Evolutionary conservation across 768 basidiomycete species (phyloP).

Genomic region (Russula foetens): DNA sequence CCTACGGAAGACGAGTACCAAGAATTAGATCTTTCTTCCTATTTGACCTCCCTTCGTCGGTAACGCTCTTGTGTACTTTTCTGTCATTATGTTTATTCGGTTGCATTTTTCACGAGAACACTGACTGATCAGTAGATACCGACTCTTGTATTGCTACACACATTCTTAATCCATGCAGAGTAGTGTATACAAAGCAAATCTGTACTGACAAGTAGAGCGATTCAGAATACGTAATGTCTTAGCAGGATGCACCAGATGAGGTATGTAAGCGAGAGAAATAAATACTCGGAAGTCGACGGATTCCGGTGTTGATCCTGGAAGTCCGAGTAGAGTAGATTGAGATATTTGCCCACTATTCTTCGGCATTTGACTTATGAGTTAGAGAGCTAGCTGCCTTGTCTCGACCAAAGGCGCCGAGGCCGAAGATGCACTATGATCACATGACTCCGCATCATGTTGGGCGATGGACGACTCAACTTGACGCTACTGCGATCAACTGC

Average conservation of each 20-base stretch:
- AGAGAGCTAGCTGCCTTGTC: too few species aligned
- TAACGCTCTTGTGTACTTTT: slow-evolving; percentile 26
- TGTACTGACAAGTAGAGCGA: slow-evolving; percentile 6
- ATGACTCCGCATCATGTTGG: not conserved
- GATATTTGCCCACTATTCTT: too few species aligned
- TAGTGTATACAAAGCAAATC: slow-evolving; percentile 12
- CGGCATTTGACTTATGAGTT: too few species aligned
- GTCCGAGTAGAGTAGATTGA: too few species aligned
- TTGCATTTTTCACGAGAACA: slow-evolving; percentile 13
- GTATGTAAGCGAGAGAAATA: too few species aligned
- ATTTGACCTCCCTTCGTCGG: slow-evolving; percentile 76
- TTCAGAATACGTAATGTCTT: slow-evolving; percentile 18
- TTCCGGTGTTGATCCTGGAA: too few species aligned
- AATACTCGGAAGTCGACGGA: too few species aligned
- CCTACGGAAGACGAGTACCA: slow-evolving; percentile 91
- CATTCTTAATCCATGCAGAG: slow-evolving; percentile 17
- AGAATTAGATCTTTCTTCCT: slow-evolving; percentile 74
- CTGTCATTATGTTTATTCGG: slow-evolving; percentile 23
- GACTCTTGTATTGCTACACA: slow-evolving; percentile 15
- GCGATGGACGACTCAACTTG: not conserved
- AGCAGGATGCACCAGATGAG: too few species aligned
- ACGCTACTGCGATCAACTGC: not conserved
- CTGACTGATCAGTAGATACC: slow-evolving; percentile 11
- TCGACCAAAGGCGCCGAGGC: too few species aligned
- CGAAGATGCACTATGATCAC: too few species aligned